Evolutionary conservation across 768 basidiomycete species (phyloP).

Genomic region (Collybia mongolica): DNA sequence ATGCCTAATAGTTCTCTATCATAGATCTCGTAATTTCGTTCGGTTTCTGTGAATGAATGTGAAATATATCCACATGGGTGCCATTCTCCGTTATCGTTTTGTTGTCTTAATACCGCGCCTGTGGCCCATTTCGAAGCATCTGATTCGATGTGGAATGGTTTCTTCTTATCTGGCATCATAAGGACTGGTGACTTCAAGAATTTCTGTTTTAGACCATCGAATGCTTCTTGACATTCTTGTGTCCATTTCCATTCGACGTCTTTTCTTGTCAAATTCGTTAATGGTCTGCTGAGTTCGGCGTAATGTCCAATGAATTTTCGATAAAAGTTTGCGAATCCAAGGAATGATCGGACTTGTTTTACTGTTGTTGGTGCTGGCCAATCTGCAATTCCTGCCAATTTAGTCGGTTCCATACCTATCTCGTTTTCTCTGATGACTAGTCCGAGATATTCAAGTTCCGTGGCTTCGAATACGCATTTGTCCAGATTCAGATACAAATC

Average conservation of each 20-base stretch:
- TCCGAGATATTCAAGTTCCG: no score
- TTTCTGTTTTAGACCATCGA: constrained; percentile 23
- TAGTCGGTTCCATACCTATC: constrained; percentile 24
- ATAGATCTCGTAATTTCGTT: background rate
- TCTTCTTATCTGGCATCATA: constrained; percentile 1
- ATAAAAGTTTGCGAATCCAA: constrained; percentile 43
- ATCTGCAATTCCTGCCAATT: constrained; percentile 30
- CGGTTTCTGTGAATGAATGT: background rate
- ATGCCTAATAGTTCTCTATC: background rate
- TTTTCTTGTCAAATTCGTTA: constrained; percentile 27
- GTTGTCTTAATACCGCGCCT: constrained; percentile 30
- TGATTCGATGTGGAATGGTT: constrained; percentile 23
- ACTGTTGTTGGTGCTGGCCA: constrained; percentile 36
- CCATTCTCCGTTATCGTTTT: constrained; percentile 6
- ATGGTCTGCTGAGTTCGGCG: constrained; percentile 21
- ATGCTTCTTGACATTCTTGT: constrained; percentile 12
- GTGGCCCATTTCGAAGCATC: constrained; percentile 28
- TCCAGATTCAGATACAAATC: no score
- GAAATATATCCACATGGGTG: constrained; percentile 1
- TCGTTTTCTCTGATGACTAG: no score
- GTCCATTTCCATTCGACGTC: constrained; percentile 24
- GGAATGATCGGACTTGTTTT: constrained; percentile 34
- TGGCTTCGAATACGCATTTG: no score
- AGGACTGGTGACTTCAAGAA: constrained; percentile 25
- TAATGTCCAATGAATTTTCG: constrained; percentile 30